Conservation (phyloP, 2,329 filamentous ascomycete genomes). For the Colletotrichum spinosum region DNA sequence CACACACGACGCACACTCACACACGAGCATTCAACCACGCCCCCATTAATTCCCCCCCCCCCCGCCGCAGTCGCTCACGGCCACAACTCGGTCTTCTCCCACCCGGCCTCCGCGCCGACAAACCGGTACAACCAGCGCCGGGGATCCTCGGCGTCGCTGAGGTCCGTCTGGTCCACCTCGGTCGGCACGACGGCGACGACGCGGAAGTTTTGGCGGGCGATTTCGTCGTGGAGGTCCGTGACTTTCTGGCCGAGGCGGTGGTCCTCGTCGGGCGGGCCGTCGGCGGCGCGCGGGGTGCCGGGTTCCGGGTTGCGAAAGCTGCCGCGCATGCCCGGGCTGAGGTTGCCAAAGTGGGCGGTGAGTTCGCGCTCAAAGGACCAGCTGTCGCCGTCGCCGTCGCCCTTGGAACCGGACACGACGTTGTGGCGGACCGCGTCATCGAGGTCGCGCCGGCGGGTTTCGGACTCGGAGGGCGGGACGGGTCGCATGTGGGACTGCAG, state of each 20-base stretch:
- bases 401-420: slow-evolving; percentile 2
- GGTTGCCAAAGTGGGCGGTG: slow-evolving; percentile 90
- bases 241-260: slow-evolving; percentile 72
- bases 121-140: slow-evolving; percentile 77
- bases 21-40: too few species aligned
- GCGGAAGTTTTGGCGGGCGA: slow-evolving; percentile 81
- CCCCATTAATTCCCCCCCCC: not conserved
- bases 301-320: slow-evolving; percentile 80
- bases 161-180: slow-evolving; percentile 79
- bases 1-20: too few species aligned
- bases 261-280: slow-evolving; percentile 52
- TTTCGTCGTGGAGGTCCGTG: slow-evolving; percentile 74
- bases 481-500: slow-evolving; percentile 73
- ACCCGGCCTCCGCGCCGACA: slow-evolving; percentile 58
- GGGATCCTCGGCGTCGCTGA: slow-evolving; percentile 73
- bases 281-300: slow-evolving; percentile 68
- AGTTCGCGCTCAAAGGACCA: slow-evolving; percentile 88
- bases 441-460: slow-evolving; percentile 42
- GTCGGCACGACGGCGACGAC: slow-evolving; percentile 85
- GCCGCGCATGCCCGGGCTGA: slow-evolving; percentile 83
- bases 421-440: slow-evolving; percentile 14
- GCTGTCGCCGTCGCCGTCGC: slow-evolving; percentile 49
- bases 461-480: slow-evolving; percentile 42
- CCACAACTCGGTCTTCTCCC: slow-evolving; percentile 80
- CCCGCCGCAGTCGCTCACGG: slow-evolving; percentile 51